Base-by-base conservation (phyloP, 129 eudicot species). In the Flaveria brownii region DNA sequence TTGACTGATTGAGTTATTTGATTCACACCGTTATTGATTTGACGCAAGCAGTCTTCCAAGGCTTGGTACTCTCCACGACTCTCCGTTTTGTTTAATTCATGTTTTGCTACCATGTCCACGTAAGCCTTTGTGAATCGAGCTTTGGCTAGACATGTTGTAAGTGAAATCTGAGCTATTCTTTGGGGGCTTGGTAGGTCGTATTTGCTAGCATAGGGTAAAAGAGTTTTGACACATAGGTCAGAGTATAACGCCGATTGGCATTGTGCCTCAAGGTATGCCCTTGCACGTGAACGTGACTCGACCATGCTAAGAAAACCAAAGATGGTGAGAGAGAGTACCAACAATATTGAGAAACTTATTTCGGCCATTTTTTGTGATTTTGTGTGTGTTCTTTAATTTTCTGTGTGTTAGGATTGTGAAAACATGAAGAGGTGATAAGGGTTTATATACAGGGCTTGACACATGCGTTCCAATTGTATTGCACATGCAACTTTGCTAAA, bases 121-220 rank as follows among this genome's bases (percentile, higher is more conserved):
- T 88, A 88, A 30, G 76, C 81, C 82, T 84, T 85, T 2, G 97
- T 84, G 13, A 70, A 78, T 23, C 79, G 72, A 47, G 97, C 90
- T 71, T 75, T 76, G n/a, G 77, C 67, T 51, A 88, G 82, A 82
- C 88, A 86, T 7, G 88, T 88, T 11, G 68, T 76, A 30, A 91
- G 41, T n/a, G 94, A 86, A 17, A 88, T 60, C 42, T 91, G 91
- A 69, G 97, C 91, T 28, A 91, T 15, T 51, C 76, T 78, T 22
- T 78, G 80, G 1, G 85, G 91, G 56, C 85, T 84, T 30, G 77
- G 95, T 7, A 81, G 23, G 0, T 59, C 67, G 4, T 74, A 9
- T 57, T 80, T 49, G 54, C 55, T 52, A 1, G 77, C 84, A 67
- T 77, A 76, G 5, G 77, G 75, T 42, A 82, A 54, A 12, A 91